Evolutionary conservation across 352 stramenopile species (phyloP).

Genomic region (Pythium scleroteichum): DNA sequence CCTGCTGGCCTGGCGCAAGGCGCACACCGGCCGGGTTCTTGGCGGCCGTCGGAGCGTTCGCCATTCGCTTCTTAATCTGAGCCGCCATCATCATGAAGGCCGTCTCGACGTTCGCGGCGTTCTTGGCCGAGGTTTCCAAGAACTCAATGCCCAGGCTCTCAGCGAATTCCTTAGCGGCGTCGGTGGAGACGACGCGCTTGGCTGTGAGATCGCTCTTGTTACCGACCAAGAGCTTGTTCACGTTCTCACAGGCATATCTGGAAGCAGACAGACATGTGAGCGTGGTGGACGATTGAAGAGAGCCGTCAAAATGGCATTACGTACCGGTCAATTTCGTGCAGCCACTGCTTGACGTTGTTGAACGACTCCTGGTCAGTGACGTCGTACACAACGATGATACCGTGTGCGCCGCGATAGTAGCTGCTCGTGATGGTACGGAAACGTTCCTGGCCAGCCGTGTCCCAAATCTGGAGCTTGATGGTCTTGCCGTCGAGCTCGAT

Average conservation of each 20-base stretch:
- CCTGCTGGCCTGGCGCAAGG: conserved; percentile 61
- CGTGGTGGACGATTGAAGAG: not conserved
- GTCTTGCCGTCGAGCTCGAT: conserved; percentile 99
- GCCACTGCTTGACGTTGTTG: conserved; percentile 98
- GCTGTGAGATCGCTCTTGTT: conserved; percentile 98
- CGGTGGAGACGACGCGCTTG: conserved; percentile 93
- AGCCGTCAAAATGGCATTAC: not conserved
- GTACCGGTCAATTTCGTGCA: conserved; percentile 91
- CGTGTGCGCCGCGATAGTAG: conserved; percentile 99
- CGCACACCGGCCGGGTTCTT: conserved; percentile 56
- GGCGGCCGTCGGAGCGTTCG: conserved; percentile 73
- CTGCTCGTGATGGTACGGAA: conserved; percentile 99
- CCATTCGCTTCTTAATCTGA: conserved; percentile 92
- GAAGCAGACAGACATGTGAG: not conserved
- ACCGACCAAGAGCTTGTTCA: conserved; percentile 97
- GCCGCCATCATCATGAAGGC: conserved; percentile 94
- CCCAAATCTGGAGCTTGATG: conserved; percentile 99
- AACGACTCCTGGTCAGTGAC: conserved; percentile 98
- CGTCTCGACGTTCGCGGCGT: conserved; percentile 89
- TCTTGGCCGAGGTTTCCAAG: conserved; percentile 89
- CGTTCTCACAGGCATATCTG: conserved; percentile 96
- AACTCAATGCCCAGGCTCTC: conserved; percentile 88
- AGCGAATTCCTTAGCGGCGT: conserved; percentile 91
- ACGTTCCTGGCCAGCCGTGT: conserved; percentile 99
- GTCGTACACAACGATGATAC: conserved; percentile 99